Evolutionary conservation across 768 basidiomycete genomes (phyloP), one percentile per base, ranked within the genome.

Genomic region (Pleurotus citrinopileatus): DNA sequence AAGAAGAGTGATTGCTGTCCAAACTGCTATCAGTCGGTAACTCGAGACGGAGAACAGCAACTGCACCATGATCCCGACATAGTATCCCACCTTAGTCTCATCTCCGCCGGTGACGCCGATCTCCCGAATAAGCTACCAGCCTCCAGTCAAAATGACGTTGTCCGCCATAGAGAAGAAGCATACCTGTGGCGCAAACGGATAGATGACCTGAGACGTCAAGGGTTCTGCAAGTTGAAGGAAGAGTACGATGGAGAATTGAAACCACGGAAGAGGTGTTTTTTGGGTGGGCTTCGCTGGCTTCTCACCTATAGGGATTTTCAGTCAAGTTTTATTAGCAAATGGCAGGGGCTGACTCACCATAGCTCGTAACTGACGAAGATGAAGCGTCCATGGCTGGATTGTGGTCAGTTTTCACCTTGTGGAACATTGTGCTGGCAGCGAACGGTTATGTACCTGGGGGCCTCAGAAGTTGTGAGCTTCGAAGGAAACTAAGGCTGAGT

Each of bases 221-320:
- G 89, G 88, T 63, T 91, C 89, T 38, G 87, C 75, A 32, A 90
- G 79, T 65, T 90, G 87, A n/a, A 91, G 74, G 59, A 89, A 75
- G 45, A 91, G 64, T 3, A 91, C 73, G 55, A 91, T 81, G 40
- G 74, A 73, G 57, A 89, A 76, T 72, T 91, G 89, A 56, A 75
- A 75, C 80, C 76, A 81, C 12, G 89, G 89, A 17, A 91, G 63
- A 22, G 85, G 84, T 4, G 84, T 81, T 34, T 71, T 55, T 55
- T 62, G 48, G 27, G 48, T 8, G 15, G 15, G 20, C 9, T 17
- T 4, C 29, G 7, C 7, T 32, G 29, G 29, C 29, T 32, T 32
- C 29, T 32, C 29, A 32, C 13, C 29, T 32, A 13, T 6, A 13
- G 29, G 7, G 13, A 6, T 6, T 32, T 13, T 6, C 7, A 32